Evolutionary conservation across 192 early-diverging fungal genomes (phyloP).

Genomic region (Phycomyces blakesleeanus): DNA sequence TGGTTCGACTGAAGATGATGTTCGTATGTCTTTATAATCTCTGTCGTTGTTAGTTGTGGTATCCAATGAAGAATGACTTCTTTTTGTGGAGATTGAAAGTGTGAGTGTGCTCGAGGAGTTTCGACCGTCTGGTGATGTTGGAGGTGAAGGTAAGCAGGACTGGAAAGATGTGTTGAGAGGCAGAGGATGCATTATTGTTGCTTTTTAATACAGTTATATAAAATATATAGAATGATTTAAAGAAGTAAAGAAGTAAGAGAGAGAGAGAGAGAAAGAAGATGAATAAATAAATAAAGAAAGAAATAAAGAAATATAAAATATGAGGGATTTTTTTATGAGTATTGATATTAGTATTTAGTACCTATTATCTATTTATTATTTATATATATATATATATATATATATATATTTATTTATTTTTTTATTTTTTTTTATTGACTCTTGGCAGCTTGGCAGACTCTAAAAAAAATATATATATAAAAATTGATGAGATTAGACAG

Average conservation of each 20-base stretch:
- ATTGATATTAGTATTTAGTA: no score
- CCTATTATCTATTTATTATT: no score
- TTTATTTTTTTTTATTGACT: no score
- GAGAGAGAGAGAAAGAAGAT: slow-evolving; percentile 6
- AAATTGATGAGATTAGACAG: no score
- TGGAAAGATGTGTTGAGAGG: not conserved
- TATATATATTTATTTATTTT: no score
- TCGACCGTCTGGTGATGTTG: slow-evolving; percentile 16
- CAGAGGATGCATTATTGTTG: not conserved
- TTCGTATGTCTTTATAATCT: not conserved
- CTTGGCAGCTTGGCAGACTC: not conserved
- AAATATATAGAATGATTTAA: no score
- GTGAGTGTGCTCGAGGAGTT: slow-evolving; percentile 3
- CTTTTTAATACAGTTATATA: no score
- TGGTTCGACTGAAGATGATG: slow-evolving; percentile 15
- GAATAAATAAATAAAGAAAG: not conserved
- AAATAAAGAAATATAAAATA: not conserved
- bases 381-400: no score
- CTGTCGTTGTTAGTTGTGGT: no score
- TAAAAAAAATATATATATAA: no score
- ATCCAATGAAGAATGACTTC: not conserved
- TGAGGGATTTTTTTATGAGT: no score
- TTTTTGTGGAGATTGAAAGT: slow-evolving; percentile 3
- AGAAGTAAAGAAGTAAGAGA: no score
- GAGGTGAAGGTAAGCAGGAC: slow-evolving; percentile 16